Base-by-base conservation (phyloP, 192 early-diverging fungal genomes). In the Backusella tarrabulga region DNA sequence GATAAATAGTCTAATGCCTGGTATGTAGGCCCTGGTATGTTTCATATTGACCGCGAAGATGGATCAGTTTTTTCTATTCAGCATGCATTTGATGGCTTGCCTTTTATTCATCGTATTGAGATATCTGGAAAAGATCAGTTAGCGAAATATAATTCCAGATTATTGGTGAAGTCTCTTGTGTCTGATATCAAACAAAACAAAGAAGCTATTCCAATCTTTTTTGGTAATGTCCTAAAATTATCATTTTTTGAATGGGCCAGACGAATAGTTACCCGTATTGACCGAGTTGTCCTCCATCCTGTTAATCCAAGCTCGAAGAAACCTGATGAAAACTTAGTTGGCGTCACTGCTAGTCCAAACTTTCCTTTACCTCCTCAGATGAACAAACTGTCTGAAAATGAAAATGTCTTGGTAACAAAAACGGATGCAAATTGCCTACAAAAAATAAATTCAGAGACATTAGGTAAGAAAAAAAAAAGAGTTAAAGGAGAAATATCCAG, bases 341-440 rank as follows among this genome's bases (percentile, higher is more conserved):
- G 76, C 36, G 76, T 83, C 21, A 83, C 82, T 7, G 68, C 52
- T 19, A 77, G 76, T 0, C 78, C 82, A 26, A 83, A 83, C 34
- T 83, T 77, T 32, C 82, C 82, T 34, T 15, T 77, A 23, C 78
- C 78, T 21, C 7, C 66, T 5, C 12, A 35, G 4, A 35, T 54
- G 7, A 34, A 40, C 26, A 60, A 73, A 36, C 29, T 66, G 4
- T 8, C 21, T 63, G 21, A 63, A 63, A 63, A 63, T 0, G 63
- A 40, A 4, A 54, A 42, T n/a, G 73, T 75, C 1, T 42, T 83
- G n/a, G 73, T 83, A 1, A n/a, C 79, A 21, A 83, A 83, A 50
- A 80, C 82, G 1, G 82, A 83, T 68, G 78, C 79, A 3, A 83
- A 80, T 72, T 35, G 68, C 7, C 56, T 83, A 21, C 82, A 83